Percentiles rank a stretch among this genome's conserved stretches.
phyloP scores from a whole-genome alignment of 2,329 filamentous ascomycete genomes.

The Parafenestella ontariensis region DNA sequence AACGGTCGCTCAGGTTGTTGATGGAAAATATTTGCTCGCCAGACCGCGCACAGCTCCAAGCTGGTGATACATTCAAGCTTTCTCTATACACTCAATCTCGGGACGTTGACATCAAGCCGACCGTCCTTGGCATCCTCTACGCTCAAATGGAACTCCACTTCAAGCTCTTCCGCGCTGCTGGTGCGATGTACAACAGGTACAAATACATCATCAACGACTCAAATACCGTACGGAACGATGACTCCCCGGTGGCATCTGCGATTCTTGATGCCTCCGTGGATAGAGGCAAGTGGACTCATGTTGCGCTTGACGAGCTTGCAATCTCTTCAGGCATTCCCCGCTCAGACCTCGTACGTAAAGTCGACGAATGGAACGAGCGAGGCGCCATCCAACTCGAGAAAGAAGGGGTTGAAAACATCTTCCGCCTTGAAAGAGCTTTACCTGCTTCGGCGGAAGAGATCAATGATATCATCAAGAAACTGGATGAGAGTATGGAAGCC shows the following conservation, averaged over 20 bases:
- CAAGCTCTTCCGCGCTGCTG: slow-evolving; percentile 61
- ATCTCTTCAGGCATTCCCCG: slow-evolving; percentile 48
- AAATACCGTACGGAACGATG: slow-evolving; percentile 44
- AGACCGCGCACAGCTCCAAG: slow-evolving; percentile 35
- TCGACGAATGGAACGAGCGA: slow-evolving; percentile 62
- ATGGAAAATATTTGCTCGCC: slow-evolving; percentile 60
- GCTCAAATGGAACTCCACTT: slow-evolving; percentile 68
- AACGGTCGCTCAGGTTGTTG: slow-evolving; percentile 56
- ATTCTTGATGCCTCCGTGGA: slow-evolving; percentile 54
- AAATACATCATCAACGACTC: slow-evolving; percentile 53
- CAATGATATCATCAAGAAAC: slow-evolving; percentile 53
- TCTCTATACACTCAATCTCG: slow-evolving; percentile 56
- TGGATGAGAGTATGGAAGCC: slow-evolving; percentile 59
- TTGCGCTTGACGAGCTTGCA: slow-evolving; percentile 59
- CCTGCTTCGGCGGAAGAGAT: slow-evolving; percentile 55
- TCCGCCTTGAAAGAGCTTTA: slow-evolving; percentile 57
- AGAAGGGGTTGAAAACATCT: slow-evolving; percentile 62
- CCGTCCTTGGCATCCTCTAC: slow-evolving; percentile 61
- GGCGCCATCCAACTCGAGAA: slow-evolving; percentile 60
- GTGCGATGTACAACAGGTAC: slow-evolving; percentile 65
- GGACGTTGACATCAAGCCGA: slow-evolving; percentile 62
- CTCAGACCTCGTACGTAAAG: slow-evolving; percentile 59
- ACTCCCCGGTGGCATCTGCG: slow-evolving; percentile 52
- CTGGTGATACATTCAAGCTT: slow-evolving; percentile 56
- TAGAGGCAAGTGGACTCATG: slow-evolving; percentile 51